Base-by-base conservation (phyloP, 768 basidiomycete species). In the Podaxis sp. region DNA sequence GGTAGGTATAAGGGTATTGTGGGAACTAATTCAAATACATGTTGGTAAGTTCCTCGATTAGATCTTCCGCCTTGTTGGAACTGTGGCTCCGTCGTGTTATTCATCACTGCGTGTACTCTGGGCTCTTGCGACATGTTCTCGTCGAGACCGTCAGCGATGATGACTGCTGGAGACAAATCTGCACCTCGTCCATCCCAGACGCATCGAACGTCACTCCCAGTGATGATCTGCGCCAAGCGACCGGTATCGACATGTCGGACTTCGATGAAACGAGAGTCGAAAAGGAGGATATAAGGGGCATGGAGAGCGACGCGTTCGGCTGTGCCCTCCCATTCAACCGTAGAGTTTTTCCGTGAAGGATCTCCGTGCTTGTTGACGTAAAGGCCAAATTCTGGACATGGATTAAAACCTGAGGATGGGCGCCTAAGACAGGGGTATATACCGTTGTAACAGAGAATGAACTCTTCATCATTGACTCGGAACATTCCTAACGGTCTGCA, bases 251-350 rank as follows among this genome's bases (percentile, higher is more conserved):
- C 83, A 72, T 95, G 89, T 24, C 95, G 87, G 44, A 97, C 84
- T 74, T 97, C 95, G 67, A 97, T 91, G 77, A 97, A 96, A 2
- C 91, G 88, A 8, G 86, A 82, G 71, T 96, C 93, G 72, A 96
- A 93, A 52, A 95, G 84, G 48, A 96, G 80, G 52, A 98, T 80
- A 69, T 95, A 95, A 1, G 95, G 95, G 50, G 89, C 85, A 71
- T 96, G 95, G 77, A 93, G 88, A 1, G 94, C 93, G 24, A 93
- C 93, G 36, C 87, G 87, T 66, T 95, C 93, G 0, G 93, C 93
- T 0, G 85, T 89, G 17, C 95, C 93, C 73, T 99, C 96, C 94
- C 95, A 99, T 73, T 99, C 96, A 60, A 97, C 90, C 4, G 87
- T 87, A 20, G 85, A 83, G 17, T 83, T 77, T 5, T 76, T 68